Evolutionary conservation across 768 basidiomycete genomes (phyloP).

Genomic region (Coprinopsis marcescibilis): DNA sequence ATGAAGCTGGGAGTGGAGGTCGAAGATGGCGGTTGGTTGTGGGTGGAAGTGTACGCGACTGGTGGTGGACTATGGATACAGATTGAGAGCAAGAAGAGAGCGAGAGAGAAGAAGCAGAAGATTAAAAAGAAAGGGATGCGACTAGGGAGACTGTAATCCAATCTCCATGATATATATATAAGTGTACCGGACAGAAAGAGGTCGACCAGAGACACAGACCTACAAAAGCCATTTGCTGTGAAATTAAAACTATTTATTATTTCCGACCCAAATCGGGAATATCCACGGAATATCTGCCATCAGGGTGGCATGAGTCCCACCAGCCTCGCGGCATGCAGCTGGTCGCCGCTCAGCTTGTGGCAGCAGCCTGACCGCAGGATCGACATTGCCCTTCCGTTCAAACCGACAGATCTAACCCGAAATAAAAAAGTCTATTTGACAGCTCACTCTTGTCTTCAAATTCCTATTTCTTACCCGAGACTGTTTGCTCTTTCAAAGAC

Average conservation of each 20-base stretch:
- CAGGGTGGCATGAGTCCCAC: too few relatives aligned
- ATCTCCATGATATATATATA: conserved; percentile 1
- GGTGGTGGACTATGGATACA: conserved; percentile 2
- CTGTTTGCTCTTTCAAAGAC: neutral
- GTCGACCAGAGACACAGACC: too few relatives aligned
- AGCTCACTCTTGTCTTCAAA: neutral
- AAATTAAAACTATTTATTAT: too few relatives aligned
- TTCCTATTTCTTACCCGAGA: neutral
- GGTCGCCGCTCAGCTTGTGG: too few relatives aligned
- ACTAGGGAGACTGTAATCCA: neutral
- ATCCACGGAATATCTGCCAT: too few relatives aligned
- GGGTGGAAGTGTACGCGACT: neutral
- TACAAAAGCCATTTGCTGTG: too few relatives aligned
- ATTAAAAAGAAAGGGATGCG: conserved; percentile 13
- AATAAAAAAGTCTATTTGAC: neutral
- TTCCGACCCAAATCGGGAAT: too few relatives aligned
- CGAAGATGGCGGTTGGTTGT: neutral
- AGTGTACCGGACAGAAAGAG: too few relatives aligned
- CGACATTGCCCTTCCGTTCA: neutral
- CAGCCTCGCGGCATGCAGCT: too few relatives aligned
- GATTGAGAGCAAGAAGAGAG: conserved; percentile 11
- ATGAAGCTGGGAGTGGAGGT: conserved; percentile 19
- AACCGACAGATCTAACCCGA: neutral
- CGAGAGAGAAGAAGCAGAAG: conserved; percentile 8
- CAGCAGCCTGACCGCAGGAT: too few relatives aligned